Evolutionary conservation across 805 yeast genomes (phyloP), one percentile per base, ranked within the genome.

Genomic region (Peterozyma xylosa): DNA sequence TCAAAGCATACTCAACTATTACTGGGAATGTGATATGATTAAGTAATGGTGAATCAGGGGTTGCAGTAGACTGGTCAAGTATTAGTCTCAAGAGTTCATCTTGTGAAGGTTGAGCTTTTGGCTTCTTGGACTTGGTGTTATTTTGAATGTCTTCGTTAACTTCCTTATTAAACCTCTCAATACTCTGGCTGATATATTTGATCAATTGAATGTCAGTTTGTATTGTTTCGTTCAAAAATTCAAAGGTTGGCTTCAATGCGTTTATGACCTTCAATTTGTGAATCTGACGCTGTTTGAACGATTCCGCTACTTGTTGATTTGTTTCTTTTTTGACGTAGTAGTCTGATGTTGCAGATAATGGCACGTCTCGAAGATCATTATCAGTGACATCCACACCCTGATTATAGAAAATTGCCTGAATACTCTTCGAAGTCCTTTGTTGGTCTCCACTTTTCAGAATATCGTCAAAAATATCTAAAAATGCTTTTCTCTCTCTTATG

Each of bases 11-110:
- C 29, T 45, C 47, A 18, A 41, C 14, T 36, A 45, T 16, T 13
- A 45, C 42, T 7, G 47, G 47, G 9, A 41, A 33, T 11, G 42
- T 38, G 9, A 41, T 18, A 16, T 41, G 41, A 30, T 40, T 41
- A 33, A 45, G 41, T 14, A 18, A 11, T 13, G 41, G 43, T 32
- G 17, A 10, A 14, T 18, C 14, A 10, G 39, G 35, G 10, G 17
- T 36, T n/a, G 30, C 13, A 13, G 40, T 16, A 9, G n/a, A 9
- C 4, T 30, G 17, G 9, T 36, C 43, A 21, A 21, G 27, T 13
- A 32, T 32, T 9, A 5, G 5, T 14, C 40, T 32, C 9, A 45
- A 5, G 2, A 38, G 14, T 10, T 33, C 18, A n/a, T 41, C 42
- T 32, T 32, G 34, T 18, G 14, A 15, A n/a, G 35, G n/a, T 29